These are phyloP conservation scores for Gypsophila paniculata DNA, from an alignment of 179 eudicot species.

Conservation along the genomic window DNA sequence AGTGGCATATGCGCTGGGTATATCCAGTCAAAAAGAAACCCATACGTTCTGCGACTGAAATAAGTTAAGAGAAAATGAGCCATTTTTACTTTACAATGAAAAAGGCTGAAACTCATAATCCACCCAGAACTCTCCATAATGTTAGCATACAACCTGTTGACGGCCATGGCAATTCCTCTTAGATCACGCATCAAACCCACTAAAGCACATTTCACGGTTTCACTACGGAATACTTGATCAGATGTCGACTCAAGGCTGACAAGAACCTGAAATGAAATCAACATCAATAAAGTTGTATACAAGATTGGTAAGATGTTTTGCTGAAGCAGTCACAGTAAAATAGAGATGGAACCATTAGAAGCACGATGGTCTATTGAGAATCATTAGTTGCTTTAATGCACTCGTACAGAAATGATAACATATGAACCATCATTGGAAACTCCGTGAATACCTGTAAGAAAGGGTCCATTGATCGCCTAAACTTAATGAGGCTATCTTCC, in stretches of 20 bases:
- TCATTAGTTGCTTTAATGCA: background rate
- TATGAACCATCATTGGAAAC: background rate
- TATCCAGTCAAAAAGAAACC: slow-evolving; percentile 83
- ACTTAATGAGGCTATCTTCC: slow-evolving; percentile 66
- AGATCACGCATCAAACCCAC: slow-evolving; percentile 92
- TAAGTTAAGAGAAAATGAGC: slow-evolving; percentile 17
- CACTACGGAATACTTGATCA: slow-evolving; percentile 66
- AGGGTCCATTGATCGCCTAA: slow-evolving; percentile 77
- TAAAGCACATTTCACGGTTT: slow-evolving; percentile 67
- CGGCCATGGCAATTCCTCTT: slow-evolving; percentile 88
- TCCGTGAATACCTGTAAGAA: slow-evolving; percentile 50
- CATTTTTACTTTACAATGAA: background rate
- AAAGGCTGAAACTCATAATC: background rate
- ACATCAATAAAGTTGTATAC: background rate
- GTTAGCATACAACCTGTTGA: slow-evolving; percentile 51
- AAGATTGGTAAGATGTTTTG: background rate
- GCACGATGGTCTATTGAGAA: background rate
- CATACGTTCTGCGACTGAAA: slow-evolving; percentile 78
- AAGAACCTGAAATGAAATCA: slow-evolving; percentile 46
- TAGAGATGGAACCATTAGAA: background rate
- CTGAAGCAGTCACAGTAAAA: background rate
- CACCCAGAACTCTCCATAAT: background rate
- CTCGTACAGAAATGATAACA: background rate
- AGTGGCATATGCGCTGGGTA: slow-evolving; percentile 83
- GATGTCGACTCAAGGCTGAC: slow-evolving; percentile 68